phyloP scores from a whole-genome alignment of 805 yeast genomes.

The Vanderwaltozyma yarrowii region DNA sequence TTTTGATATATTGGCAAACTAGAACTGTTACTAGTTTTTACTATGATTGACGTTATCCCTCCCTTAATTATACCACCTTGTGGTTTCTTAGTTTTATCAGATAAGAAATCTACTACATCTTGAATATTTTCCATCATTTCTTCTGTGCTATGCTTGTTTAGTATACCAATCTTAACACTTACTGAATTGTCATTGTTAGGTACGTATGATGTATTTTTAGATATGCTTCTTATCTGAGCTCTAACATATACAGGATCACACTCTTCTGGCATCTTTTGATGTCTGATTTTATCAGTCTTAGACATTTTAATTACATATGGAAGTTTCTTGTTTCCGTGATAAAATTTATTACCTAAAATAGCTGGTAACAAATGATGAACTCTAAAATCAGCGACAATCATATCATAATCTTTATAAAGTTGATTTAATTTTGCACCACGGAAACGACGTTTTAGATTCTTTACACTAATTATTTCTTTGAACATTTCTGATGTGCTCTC shows the following conservation, averaged over 20 bases:
- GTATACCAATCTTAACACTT: conserved; percentile 47
- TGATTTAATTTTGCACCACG: conserved; percentile 38
- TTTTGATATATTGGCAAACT: conserved; percentile 45
- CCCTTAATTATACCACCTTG: conserved; percentile 48
- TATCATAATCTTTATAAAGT: conserved; percentile 50
- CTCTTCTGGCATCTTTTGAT: conserved; percentile 42
- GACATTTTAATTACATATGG: conserved; percentile 61
- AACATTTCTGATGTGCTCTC: conserved; percentile 53
- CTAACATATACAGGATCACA: conserved; percentile 58
- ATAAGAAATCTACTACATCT: conserved; percentile 37
- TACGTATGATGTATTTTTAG: conserved; percentile 51
- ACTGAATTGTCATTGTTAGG: conserved; percentile 55
- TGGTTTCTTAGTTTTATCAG: conserved; percentile 36
- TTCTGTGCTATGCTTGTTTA: conserved; percentile 14
- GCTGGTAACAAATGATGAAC: conserved; percentile 50
- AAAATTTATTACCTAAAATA: conserved; percentile 50
- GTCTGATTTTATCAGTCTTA: conserved; percentile 22
- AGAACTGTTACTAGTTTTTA: conserved; percentile 58
- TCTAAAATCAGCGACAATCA: conserved; percentile 60
- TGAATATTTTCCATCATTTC: conserved; percentile 22
- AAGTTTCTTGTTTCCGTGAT: conserved; percentile 50
- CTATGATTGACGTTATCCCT: conserved; percentile 41
- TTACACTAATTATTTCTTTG: conserved; percentile 49
- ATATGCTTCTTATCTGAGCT: conserved; percentile 55
- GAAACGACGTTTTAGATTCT: conserved; percentile 39